Percentiles rank a stretch among this genome's conserved stretches.
Evolutionary conservation across 371 early-diverging fungal genomes (phyloP).

Genomic region (Mortierella sp.): DNA sequence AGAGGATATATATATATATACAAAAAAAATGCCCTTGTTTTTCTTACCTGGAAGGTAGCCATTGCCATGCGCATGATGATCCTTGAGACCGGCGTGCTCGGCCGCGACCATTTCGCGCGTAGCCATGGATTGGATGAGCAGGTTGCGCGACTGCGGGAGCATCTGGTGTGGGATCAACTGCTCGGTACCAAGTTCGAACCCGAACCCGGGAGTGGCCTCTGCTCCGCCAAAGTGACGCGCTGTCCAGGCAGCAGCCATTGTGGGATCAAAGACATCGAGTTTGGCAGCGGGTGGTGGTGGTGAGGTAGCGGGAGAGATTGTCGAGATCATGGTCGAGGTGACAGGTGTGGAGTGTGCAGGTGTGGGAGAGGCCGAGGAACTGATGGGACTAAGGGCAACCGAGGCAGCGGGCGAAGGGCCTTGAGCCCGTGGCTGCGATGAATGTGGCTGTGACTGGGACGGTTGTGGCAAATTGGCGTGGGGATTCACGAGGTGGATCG

Average conservation of each 20-base stretch:
- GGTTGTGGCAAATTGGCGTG: no score
- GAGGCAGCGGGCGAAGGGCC: no score
- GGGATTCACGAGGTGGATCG: no score
- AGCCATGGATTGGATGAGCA: constrained; percentile 39
- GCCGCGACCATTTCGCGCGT: constrained; percentile 21
- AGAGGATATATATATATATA: no score
- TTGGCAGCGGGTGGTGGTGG: constrained; percentile 5
- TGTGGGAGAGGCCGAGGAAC: neutral
- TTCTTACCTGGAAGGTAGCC: constrained; percentile 15
- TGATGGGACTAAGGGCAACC: no score
- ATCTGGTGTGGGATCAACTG: constrained; percentile 50
- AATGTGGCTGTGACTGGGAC: no score
- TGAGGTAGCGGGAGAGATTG: constrained; percentile 5
- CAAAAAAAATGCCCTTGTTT: constrained; percentile 11
- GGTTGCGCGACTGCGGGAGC: constrained; percentile 37
- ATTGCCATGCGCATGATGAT: constrained; percentile 4
- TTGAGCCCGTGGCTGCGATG: no score
- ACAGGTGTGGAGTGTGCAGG: constrained; percentile 1
- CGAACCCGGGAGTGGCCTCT: constrained; percentile 20
- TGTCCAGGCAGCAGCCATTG: constrained; percentile 14
- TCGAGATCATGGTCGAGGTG: constrained; percentile 12
- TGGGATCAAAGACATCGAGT: no score
- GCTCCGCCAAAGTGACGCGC: constrained; percentile 18
- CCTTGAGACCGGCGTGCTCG: no score
- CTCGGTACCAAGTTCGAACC: constrained; percentile 35